Evolutionary conservation across 1,284 basidiomycete genomes (phyloP), one percentile per base, ranked within the genome.

Genomic region (Trametes pubescens): DNA sequence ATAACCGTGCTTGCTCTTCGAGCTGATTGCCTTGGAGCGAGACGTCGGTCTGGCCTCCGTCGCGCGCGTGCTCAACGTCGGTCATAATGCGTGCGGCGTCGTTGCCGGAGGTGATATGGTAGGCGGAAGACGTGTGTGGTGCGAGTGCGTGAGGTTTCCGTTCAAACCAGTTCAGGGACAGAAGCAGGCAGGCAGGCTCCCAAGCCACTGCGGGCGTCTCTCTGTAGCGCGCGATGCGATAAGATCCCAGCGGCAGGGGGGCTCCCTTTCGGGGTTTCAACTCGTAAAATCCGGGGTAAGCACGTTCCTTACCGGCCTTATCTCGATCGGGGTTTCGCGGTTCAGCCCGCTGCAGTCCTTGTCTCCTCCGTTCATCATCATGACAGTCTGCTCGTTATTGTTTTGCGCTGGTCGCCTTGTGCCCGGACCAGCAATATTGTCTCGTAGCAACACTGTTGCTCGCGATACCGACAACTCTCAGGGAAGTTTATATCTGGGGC

Each of bases 161-260:
- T 68, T 65, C 64, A 57, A 65, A 65, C 52, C 62, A 51, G 67
- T 24, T 65, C 65, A 68, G 64, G 64, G 67, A 62, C 67, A 46
- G 64, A 64, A 65, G 64, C 66, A 59, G 53, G 57, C 53, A 59
- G 62, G 61, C 66, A 24, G 51, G 57, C 48, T 51, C 59, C 61
- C 58, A 64, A 61, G 65, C 63, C 64, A 62, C 66, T 35, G 54
- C 47, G 53, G 52, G 66, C 64, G 62, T 34, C 48, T 62, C 48
- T 29, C 59, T 37, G 24, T 37, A 35, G 32, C 44, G 53, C 46
- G 43, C 62, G 59, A 62, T 60, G 62, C 54, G 67, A 68, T 68
- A 68, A 68, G 67, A 68, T 68, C 48, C 43, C 61, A 26, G 49
- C 24, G 58, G 61, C 16, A 61, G 48, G 55, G 51, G 46, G 35